These are phyloP conservation scores for Colletotrichum sp. DNA, from an alignment of 2,329 filamentous ascomycete species.

Conservation along the genomic window DNA sequence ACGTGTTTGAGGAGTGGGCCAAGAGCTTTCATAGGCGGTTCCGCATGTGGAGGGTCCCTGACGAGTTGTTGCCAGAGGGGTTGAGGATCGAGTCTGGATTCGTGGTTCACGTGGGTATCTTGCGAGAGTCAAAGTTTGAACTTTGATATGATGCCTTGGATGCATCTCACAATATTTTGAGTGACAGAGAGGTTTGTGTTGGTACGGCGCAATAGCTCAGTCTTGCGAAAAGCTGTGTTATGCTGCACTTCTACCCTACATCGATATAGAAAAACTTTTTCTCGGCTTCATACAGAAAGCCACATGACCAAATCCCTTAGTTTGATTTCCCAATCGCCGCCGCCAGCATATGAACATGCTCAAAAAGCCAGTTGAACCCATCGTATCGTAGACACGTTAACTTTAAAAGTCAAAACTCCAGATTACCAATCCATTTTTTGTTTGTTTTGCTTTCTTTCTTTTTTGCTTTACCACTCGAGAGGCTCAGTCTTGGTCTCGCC, in stretches of 20 bases:
- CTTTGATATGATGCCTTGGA: neutral
- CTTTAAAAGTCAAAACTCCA: constrained; percentile 9
- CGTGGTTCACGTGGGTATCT: constrained; percentile 78
- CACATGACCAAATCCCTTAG: neutral
- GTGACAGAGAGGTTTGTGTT: neutral
- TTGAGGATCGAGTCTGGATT: constrained; percentile 74
- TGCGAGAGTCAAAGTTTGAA: constrained; percentile 40
- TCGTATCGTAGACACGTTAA: constrained; percentile 17
- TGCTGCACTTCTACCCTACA: neutral
- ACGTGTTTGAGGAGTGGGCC: constrained; percentile 86
- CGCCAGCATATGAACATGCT: neutral
- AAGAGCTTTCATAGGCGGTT: constrained; percentile 70
- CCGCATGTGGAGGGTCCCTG: constrained; percentile 76
- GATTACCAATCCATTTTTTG: neutral
- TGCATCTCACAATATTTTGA: neutral
- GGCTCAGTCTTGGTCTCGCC: constrained; percentile 86
- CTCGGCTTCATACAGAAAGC: neutral
- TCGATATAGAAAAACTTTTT: neutral
- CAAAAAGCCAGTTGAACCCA: constrained; percentile 1
- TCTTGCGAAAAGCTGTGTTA: neutral
- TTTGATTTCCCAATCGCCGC: constrained; percentile 6
- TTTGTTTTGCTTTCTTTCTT: neutral
- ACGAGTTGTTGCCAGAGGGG: constrained; percentile 61
- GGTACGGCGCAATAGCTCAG: neutral
- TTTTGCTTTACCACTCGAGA: constrained; percentile 75